phyloP scores from a whole-genome alignment of 176 grass and related monocot species.

The Aegilops speltoides region DNA sequence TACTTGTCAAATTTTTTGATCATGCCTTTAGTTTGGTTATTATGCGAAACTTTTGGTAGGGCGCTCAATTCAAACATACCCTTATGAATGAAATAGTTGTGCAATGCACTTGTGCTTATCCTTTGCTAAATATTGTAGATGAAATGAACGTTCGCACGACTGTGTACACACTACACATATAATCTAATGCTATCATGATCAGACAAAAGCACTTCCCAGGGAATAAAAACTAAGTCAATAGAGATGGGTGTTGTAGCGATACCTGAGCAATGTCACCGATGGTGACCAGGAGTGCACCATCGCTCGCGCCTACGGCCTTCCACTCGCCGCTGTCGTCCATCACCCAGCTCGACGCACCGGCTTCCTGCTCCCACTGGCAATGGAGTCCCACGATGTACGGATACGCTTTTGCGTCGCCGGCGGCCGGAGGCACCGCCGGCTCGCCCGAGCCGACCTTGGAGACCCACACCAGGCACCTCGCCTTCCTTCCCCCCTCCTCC shows the following conservation, averaged over 20 bases:
- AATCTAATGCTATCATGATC: too few relatives aligned
- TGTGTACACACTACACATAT: not conserved
- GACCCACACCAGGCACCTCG: slow-evolving; percentile 72
- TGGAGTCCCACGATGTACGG: slow-evolving; percentile 65
- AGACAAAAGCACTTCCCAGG: too few relatives aligned
- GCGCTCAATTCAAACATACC: not conserved
- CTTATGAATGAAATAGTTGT: not conserved
- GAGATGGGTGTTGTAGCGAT: not conserved
- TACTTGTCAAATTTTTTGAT: not conserved
- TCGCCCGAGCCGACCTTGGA: slow-evolving; percentile 33
- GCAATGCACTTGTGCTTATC: not conserved
- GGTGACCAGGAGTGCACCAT: slow-evolving; percentile 59
- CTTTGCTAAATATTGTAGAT: not conserved
- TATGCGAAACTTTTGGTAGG: not conserved
- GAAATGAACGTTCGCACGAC: not conserved
- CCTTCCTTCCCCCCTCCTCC: slow-evolving; percentile 45
- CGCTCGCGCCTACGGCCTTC: slow-evolving; percentile 27
- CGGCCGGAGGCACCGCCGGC: slow-evolving; percentile 3
- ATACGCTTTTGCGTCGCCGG: slow-evolving; percentile 50
- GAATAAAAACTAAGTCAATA: too few relatives aligned
- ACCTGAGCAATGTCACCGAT: slow-evolving; percentile 93
- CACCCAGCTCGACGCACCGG: slow-evolving; percentile 42
- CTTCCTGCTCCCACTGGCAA: slow-evolving; percentile 44
- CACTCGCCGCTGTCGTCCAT: slow-evolving; percentile 52
- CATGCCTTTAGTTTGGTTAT: not conserved